Percentiles rank a stretch among this genome's conserved stretches.
phyloP scores from a whole-genome alignment of 441 rosid genomes.

The Aleurites moluccanus region DNA sequence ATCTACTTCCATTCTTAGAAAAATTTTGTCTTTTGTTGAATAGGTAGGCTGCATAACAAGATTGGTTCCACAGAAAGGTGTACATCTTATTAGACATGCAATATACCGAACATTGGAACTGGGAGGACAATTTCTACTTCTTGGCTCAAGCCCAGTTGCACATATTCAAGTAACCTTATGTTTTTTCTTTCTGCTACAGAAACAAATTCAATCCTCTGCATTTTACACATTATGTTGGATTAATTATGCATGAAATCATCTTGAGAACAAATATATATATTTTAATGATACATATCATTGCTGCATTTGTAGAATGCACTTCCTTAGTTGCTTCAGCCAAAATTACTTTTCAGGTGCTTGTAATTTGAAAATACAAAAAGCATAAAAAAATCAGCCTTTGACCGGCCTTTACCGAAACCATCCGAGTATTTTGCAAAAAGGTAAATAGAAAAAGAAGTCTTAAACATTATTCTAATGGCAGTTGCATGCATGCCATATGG shows the following conservation, averaged over 20 bases:
- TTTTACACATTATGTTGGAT: constrained; percentile 4
- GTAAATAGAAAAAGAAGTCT: background rate
- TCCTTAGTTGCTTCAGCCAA: background rate
- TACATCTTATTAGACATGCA: constrained; percentile 95
- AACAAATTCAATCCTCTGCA: background rate
- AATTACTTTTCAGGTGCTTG: background rate
- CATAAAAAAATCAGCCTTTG: background rate
- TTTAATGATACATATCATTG: too few species aligned
- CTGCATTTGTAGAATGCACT: background rate
- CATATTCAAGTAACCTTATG: constrained; percentile 73
- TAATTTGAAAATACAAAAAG: background rate
- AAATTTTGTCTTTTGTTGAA: constrained; percentile 6
- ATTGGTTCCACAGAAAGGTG: constrained; percentile 95
- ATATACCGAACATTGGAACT: constrained; percentile 86
- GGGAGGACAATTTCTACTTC: constrained; percentile 93
- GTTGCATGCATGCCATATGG: background rate
- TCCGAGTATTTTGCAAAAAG: background rate
- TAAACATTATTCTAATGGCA: background rate
- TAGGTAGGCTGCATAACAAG: constrained; percentile 97
- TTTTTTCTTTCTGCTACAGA: background rate
- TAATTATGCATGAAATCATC: too few species aligned
- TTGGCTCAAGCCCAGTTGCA: constrained; percentile 97
- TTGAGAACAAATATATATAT: too few species aligned
- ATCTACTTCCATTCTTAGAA: constrained; percentile 7
- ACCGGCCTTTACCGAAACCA: background rate